Conservation (phyloP, 2,329 filamentous ascomycete species). For the Aureobasidium uvarum region DNA sequence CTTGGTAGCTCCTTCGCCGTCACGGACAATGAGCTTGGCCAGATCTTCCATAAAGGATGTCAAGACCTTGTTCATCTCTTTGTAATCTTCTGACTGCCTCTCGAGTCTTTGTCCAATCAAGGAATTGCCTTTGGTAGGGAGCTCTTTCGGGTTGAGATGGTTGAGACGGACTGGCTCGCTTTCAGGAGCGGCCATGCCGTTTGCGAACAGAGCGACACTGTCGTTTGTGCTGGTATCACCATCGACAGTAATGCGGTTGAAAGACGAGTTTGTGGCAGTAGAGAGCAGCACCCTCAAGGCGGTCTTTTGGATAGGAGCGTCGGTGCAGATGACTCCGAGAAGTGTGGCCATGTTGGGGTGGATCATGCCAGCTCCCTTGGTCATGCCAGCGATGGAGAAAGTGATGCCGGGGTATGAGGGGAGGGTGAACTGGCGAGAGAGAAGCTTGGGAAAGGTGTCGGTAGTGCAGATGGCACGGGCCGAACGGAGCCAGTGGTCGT, state of each 20-base stretch:
- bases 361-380: constrained; percentile 98
- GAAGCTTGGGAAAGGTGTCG: constrained; percentile 95
- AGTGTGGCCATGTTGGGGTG: constrained; percentile 98
- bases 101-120: not conserved
- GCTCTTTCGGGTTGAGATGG: not conserved
- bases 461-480: constrained; percentile 96
- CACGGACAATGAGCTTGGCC: constrained; percentile 88
- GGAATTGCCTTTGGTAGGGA: not conserved
- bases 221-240: constrained; percentile 98
- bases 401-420: constrained; percentile 72
- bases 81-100: constrained; percentile 56
- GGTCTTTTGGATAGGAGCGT: constrained; percentile 70
- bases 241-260: constrained; percentile 96
- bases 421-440: constrained; percentile 78
- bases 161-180: not conserved
- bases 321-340: constrained; percentile 86
- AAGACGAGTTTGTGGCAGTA: constrained; percentile 75
- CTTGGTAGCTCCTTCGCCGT: constrained; percentile 96
- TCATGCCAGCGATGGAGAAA: constrained; percentile 90
- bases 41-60: constrained; percentile 78
- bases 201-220: constrained; percentile 90
- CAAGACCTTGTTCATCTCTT: constrained; percentile 68
- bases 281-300: constrained; percentile 69
- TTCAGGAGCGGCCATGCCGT: constrained; percentile 67
- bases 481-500: constrained; percentile 81